Evolutionary conservation across 805 yeast species (phyloP).

Genomic region (Kuraishia cidri): DNA sequence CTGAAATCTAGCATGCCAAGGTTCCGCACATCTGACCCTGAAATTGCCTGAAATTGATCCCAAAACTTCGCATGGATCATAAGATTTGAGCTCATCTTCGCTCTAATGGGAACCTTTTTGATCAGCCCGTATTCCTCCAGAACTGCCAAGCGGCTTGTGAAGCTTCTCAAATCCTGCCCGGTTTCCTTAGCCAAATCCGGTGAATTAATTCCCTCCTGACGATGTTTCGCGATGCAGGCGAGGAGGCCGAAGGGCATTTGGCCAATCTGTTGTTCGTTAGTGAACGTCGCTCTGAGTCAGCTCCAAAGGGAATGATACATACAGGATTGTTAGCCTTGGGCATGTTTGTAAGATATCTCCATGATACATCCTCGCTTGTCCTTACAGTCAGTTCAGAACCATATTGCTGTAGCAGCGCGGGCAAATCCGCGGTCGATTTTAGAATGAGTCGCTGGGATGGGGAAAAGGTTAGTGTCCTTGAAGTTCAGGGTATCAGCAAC

Average conservation of each 20-base stretch:
- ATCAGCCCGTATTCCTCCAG: constrained; percentile 42
- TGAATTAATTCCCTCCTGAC: constrained; percentile 49
- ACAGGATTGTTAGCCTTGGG: constrained; percentile 39
- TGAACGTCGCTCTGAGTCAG: constrained; percentile 14
- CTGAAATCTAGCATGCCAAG: background rate
- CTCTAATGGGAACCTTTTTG: constrained; percentile 13
- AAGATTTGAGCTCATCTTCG: background rate
- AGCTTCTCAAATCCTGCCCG: constrained; percentile 64
- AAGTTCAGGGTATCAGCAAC: background rate
- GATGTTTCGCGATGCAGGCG: constrained; percentile 49
- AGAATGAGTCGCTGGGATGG: background rate
- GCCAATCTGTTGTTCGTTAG: constrained; percentile 1
- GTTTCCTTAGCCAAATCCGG: constrained; percentile 45
- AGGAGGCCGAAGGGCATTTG: constrained; percentile 45
- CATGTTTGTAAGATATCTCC: constrained; percentile 49
- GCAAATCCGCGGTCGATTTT: background rate
- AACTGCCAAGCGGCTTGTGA: constrained; percentile 52
- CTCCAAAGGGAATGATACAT: constrained; percentile 21
- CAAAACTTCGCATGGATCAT: constrained; percentile 1
- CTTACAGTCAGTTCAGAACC: constrained; percentile 15
- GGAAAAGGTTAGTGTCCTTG: background rate
- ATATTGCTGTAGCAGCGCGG: too few species aligned
- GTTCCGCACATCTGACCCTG: background rate
- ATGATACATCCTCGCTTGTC: constrained; percentile 47
- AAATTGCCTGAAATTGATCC: background rate